Evolutionary conservation across 2,329 filamentous ascomycete species (phyloP), one percentile per base, ranked within the genome.

Genomic region (Saccharata proteae): DNA sequence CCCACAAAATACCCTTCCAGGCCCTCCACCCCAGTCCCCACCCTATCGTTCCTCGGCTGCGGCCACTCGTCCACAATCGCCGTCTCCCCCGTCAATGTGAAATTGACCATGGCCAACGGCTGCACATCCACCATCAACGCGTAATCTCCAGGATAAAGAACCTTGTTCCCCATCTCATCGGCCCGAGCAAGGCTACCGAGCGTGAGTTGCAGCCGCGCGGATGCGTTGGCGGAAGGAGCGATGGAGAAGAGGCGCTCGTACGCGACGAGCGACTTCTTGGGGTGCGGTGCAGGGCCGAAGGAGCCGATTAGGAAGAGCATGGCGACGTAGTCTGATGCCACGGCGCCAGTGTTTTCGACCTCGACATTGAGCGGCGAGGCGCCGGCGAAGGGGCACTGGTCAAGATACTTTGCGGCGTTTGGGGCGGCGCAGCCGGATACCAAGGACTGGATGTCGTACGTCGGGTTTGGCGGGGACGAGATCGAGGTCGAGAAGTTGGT

Each of bases 71-170:
- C 67, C 30, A 71, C 38, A 11, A 61, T 17, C 2, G 43, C 48
- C 14, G 54, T 44, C 2, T 58, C 46, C 1, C 67, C 68, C 0
- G 55, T 64, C 36, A 71, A 47, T 3, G 52, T 59, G 38, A 72
- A 67, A 14, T 58, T 57, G 25, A 59, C 40, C 20, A 39, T 49
- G 0, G 56, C 51, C 28, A 57, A 42, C 2, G 56, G 54, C 27
- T 7, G 16, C 9, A 44, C 38, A 29, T 49, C 47, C 10, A 50
- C 26, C 20, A 46, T 15, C 1, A 50, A 4, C 1, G 16, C 30
- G 17, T 74, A 74, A 12, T 55, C 55, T 0, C 67, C 70, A 0
- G 68, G 69, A 45, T 68, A 72, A 7, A 74, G 43, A 10, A 69
- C 60, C 28, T 53, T 57, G 37, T 67, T 62, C 1, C 70, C 71